A percentile compares a stretch with the other conserved stretches of the same genome.
Evolutionary conservation across 179 eudicot genomes (phyloP).

Genomic region (Dionaea muscipula): DNA sequence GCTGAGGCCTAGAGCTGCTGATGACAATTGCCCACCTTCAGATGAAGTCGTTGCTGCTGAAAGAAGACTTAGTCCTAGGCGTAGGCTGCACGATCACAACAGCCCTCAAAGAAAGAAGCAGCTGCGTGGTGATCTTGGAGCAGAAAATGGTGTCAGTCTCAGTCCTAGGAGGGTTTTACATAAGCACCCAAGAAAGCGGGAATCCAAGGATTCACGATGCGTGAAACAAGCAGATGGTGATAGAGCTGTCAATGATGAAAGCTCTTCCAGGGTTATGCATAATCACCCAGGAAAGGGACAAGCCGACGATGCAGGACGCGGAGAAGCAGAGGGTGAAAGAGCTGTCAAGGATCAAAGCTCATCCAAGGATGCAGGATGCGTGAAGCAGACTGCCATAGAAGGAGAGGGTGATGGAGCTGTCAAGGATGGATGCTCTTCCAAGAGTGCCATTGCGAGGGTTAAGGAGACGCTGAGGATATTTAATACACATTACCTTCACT

Average conservation of each 20-base stretch:
- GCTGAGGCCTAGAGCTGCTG: not conserved
- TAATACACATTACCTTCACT: constrained; percentile 22
- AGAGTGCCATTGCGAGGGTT: constrained; percentile 14
- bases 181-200: too few species aligned
- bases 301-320: too few species aligned
- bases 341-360: too few species aligned
- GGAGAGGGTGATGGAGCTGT: too few species aligned
- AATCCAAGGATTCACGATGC: not conserved
- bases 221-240: not conserved
- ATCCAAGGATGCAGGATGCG: too few species aligned
- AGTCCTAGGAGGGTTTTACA: not conserved
- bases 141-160: not conserved
- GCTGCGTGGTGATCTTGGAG: not conserved
- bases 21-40: not conserved
- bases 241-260: too few species aligned
- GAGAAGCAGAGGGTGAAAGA: too few species aligned
- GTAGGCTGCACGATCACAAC: too few species aligned
- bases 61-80: constrained; percentile 1
- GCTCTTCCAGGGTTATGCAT: constrained; percentile 9
- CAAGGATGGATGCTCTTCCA: constrained; percentile 6
- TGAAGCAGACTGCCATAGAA: not conserved
- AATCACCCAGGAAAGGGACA: too few species aligned
- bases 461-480: constrained; percentile 21
- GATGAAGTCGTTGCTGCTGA: not conserved
- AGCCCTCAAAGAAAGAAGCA: not conserved